Evolutionary conservation across 208 protist species (phyloP).

Genomic region (Acanthamoeba sp.): DNA sequence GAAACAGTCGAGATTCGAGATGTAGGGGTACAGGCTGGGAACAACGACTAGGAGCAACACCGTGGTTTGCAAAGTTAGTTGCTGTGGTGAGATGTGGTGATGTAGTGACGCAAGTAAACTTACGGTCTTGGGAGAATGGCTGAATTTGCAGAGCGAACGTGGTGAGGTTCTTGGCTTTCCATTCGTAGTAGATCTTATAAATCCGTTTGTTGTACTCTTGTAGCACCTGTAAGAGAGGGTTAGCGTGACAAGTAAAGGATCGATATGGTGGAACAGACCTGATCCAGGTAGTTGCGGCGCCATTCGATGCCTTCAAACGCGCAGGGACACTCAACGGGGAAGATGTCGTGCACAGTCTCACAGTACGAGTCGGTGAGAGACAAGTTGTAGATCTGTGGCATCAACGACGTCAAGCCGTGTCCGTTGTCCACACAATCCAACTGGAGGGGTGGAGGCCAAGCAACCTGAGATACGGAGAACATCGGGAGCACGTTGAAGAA

Average conservation of each 20-base stretch:
- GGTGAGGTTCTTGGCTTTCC: slow-evolving; percentile 8
- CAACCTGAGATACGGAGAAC: neutral
- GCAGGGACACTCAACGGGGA: slow-evolving; percentile 29
- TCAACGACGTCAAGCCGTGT: no score
- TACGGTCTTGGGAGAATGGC: slow-evolving; percentile 29
- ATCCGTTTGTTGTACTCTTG: slow-evolving; percentile 25
- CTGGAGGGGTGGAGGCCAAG: neutral
- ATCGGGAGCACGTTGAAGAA: neutral
- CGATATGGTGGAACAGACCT: neutral
- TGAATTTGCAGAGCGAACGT: slow-evolving; percentile 42
- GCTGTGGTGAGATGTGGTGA: neutral
- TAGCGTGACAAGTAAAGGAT: neutral
- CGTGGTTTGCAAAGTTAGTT: no score
- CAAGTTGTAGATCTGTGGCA: neutral
- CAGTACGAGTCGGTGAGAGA: slow-evolving; percentile 17
- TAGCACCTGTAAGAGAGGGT: neutral
- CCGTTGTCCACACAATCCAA: no score
- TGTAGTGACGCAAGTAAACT: neutral
- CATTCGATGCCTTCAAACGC: neutral
- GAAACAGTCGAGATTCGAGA: slow-evolving; percentile 23
- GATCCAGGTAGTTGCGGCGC: neutral
- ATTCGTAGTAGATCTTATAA: slow-evolving; percentile 52
- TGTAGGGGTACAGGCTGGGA: neutral
- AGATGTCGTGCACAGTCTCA: neutral
- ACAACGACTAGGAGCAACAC: neutral